Conservation (phyloP, 805 yeast species). For the Ogataea neopini region DNA sequence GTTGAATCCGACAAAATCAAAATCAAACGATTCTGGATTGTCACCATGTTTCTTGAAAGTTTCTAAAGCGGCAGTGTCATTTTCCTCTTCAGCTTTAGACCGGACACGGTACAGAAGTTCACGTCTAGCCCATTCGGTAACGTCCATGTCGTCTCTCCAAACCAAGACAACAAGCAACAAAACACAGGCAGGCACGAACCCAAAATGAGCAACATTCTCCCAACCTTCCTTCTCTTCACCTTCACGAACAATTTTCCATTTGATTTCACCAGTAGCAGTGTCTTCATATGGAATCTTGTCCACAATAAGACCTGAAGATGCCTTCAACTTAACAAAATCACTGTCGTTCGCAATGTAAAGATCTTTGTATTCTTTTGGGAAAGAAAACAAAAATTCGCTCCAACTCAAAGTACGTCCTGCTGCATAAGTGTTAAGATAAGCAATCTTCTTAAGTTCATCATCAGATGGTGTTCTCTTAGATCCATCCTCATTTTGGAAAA, state of each 20-base stretch:
- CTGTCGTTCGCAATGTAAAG: conserved; percentile 61
- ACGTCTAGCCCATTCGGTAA: conserved; percentile 78
- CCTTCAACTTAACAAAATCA: conserved; percentile 58
- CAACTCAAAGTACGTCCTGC: conserved; percentile 55
- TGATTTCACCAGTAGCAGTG: conserved; percentile 72
- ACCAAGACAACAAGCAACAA: conserved; percentile 52
- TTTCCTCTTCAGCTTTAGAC: conserved; percentile 61
- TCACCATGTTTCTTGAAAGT: conserved; percentile 38
- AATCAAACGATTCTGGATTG: conserved; percentile 44
- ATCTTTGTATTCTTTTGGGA: conserved; percentile 52
- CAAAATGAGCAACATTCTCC: conserved; percentile 73
- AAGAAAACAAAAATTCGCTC: conserved; percentile 42
- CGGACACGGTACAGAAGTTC: conserved; percentile 77
- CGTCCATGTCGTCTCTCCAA: conserved; percentile 50
- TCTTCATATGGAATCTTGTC: conserved; percentile 86
- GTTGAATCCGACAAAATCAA: conserved; percentile 55
- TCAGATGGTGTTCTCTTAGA: conserved; percentile 69
- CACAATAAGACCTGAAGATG: conserved; percentile 62
- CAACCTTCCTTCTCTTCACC: conserved; percentile 76
- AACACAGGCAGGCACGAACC: conserved; percentile 69
- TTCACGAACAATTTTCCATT: conserved; percentile 76
- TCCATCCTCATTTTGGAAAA: conserved; percentile 77
- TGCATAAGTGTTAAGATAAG: conserved; percentile 65
- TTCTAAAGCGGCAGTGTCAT: conserved; percentile 54
- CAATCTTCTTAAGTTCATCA: conserved; percentile 68